These are phyloP conservation scores for Arabidopsis thaliana DNA, from an alignment of 345 rosid species.

Conservation along the genomic window DNA sequence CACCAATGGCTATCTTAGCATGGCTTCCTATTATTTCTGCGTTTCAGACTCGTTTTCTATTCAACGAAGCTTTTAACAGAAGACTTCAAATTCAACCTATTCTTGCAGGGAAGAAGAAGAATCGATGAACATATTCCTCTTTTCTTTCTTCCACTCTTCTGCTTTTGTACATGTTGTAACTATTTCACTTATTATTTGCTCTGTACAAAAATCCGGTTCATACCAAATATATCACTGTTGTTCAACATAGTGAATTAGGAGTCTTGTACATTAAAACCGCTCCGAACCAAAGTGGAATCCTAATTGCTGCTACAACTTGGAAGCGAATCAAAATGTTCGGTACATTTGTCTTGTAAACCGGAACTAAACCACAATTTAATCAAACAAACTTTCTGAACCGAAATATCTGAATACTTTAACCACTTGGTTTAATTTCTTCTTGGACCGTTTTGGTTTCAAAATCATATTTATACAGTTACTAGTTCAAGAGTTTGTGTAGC, in stretches of 20 bases:
- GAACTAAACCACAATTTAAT: background rate
- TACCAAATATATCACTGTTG: background rate
- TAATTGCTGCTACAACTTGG: background rate
- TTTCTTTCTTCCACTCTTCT: conserved; percentile 13
- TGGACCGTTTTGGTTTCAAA: background rate
- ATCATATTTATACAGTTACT: background rate
- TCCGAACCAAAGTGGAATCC: background rate
- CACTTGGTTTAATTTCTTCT: background rate
- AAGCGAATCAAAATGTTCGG: background rate
- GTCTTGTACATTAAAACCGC: conserved; percentile 5
- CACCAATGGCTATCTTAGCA: conserved; percentile 83
- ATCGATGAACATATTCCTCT: conserved; percentile 25
- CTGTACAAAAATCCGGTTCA: conserved; percentile 31
- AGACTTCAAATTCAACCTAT: conserved; percentile 89
- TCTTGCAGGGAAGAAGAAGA: conserved; percentile 85
- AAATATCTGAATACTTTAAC: background rate
- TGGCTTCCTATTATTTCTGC: conserved; percentile 92
- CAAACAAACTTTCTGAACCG: background rate
- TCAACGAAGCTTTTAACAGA: conserved; percentile 84
- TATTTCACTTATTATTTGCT: conserved; percentile 21
- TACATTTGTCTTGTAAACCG: background rate
- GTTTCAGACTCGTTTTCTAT: conserved; percentile 90
- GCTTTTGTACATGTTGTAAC: conserved; percentile 40
- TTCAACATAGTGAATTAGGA: background rate
- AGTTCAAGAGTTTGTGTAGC: background rate